These are phyloP conservation scores for Trichoderma sp. DNA, from an alignment of 2,329 filamentous ascomycete genomes.

Conservation along the genomic window DNA sequence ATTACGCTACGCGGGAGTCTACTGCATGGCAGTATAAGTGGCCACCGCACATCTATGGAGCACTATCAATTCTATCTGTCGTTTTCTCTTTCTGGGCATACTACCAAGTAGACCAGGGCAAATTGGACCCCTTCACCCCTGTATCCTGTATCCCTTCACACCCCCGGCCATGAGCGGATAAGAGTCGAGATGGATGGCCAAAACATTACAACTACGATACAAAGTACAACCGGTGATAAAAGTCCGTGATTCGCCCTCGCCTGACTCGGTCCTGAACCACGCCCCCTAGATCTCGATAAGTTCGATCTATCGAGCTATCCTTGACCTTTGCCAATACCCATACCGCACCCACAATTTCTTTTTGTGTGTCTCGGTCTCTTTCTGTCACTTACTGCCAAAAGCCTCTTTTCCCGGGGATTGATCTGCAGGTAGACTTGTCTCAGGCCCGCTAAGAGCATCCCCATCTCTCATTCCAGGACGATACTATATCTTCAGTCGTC, in stretches of 20 bases:
- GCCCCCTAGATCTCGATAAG: conserved; percentile 26
- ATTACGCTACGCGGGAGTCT: not conserved
- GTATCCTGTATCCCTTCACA: not conserved
- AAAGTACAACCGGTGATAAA: conserved; percentile 22
- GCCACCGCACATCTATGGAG: conserved; percentile 7
- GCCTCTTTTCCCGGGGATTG: conserved; percentile 35
- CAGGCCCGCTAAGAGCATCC: conserved; percentile 34
- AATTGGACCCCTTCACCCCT: conserved; percentile 23
- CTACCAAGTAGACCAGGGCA: conserved; percentile 17
- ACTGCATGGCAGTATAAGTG: not conserved
- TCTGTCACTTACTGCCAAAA: conserved; percentile 28
- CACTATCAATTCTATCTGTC: not conserved
- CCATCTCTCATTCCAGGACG: conserved; percentile 40
- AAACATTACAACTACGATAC: conserved; percentile 30
- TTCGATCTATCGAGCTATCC: conserved; percentile 31
- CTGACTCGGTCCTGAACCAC: conserved; percentile 7
- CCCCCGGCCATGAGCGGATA: conserved; percentile 13
- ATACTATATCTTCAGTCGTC: conserved; percentile 45
- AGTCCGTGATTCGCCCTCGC: conserved; percentile 23
- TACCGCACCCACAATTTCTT: conserved; percentile 30
- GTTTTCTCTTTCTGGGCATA: not conserved
- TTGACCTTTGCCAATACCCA: conserved; percentile 34
- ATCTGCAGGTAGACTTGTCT: conserved; percentile 41
- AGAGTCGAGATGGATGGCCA: conserved; percentile 27
- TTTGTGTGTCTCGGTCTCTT: conserved; percentile 41